Base-by-base conservation (phyloP, 164 flowering plant genomes). In the Stephania cephalantha region DNA sequence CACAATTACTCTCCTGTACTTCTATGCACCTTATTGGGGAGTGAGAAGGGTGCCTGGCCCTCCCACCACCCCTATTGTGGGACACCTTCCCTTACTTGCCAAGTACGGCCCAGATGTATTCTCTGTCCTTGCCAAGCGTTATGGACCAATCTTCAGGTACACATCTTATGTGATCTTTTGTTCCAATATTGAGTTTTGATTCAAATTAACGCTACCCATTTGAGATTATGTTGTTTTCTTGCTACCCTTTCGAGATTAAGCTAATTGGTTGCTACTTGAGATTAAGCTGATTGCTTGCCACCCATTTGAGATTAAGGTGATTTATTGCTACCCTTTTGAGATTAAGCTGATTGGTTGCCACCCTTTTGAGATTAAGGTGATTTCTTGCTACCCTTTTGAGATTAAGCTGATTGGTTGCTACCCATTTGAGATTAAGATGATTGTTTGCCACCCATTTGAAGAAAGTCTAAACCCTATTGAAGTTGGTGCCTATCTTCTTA, bases 1-100 rank as follows among this genome's bases (percentile, higher is more conserved):
- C 25, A 88, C 81, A 52, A 50, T 50, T 10, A 35, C 80, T 52
- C 63, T 88, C 73, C 76, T 75, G 20, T 95, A 93, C 78, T 82
- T 90, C 48, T 92, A 89, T 83, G 83, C 78, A 64, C 99, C 98
- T 20, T 91, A 85, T 42, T 94, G 97, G 98, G 75, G 83, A 5
- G 94, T 96, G 6, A 86, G 99, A 78, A 88, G 76, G 79, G 90
- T 96, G 1, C 99, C 99, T 46, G 97, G 95, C 44, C 98, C 98
- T 81, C 89, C 91, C 18, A 76, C 90, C 8, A 55, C 84, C 35
- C 98, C 97, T 17, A 73, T 96, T 42, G 64, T 96, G 25, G 99
- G 99, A 46, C 98, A 96, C 85, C 84, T 96, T 69, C 98, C 88
- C 74, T 81, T 92, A 85, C 83, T 96, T 22, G 92, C 99, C 11